Percentiles rank a stretch among this genome's conserved stretches.
Conservation (phyloP, 2,329 filamentous ascomycete genomes). For the Penicillium glabrum region DNA sequence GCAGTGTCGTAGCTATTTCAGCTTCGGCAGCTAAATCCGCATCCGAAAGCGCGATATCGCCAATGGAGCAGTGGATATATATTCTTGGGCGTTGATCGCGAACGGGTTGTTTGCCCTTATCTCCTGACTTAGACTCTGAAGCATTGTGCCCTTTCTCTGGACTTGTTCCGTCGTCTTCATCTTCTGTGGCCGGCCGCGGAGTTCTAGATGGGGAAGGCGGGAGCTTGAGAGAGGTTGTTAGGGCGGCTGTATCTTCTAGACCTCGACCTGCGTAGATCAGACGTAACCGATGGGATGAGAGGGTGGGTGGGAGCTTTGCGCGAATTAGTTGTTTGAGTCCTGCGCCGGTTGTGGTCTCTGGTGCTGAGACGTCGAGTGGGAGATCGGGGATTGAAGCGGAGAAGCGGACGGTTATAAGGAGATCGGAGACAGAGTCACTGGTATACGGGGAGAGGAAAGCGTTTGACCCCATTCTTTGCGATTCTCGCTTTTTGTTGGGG, state of each 20-base stretch:
- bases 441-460: constrained; percentile 15
- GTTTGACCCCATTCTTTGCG: constrained; percentile 16
- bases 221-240: constrained; percentile 67
- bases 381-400: constrained; percentile 81
- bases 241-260: constrained; percentile 69
- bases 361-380: constrained; percentile 69
- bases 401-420: constrained; percentile 88
- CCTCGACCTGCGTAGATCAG: constrained; percentile 89
- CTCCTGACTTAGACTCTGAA: constrained; percentile 15
- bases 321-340: constrained; percentile 83
- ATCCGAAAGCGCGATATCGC: constrained; percentile 67
- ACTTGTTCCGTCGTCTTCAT: constrained; percentile 16
- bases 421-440: constrained; percentile 23
- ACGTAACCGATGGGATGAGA: constrained; percentile 71
- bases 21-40: constrained; percentile 71
- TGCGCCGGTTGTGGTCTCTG: constrained; percentile 69
- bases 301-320: constrained; percentile 61
- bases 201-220: constrained; percentile 56
- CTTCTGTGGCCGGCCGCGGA: constrained; percentile 21
- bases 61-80: constrained; percentile 93
- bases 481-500: neutral
- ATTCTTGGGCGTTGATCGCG: constrained; percentile 58
- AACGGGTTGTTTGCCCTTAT: constrained; percentile 69
- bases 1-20: constrained; percentile 29
- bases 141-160: neutral